A percentile compares a stretch with the other conserved stretches of the same genome.
Evolutionary conservation across 148 eudicot species (phyloP).

Genomic region (Nyssa sinensis): DNA sequence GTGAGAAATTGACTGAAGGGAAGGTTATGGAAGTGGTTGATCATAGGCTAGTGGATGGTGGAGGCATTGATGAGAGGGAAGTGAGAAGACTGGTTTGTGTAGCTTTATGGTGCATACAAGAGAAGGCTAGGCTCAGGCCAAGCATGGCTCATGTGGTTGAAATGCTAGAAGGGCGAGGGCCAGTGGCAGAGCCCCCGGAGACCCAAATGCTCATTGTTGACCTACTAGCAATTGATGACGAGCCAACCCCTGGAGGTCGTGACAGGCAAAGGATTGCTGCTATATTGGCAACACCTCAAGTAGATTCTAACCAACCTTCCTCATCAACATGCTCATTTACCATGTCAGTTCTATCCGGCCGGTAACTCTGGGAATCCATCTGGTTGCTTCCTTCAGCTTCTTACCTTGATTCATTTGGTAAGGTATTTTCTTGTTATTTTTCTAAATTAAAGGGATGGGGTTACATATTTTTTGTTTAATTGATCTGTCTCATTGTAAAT

Average conservation of each 20-base stretch:
- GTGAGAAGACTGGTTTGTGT: slow-evolving; percentile 53
- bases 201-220: slow-evolving; percentile 66
- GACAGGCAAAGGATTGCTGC: slow-evolving; percentile 30
- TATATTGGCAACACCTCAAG: slow-evolving; percentile 21
- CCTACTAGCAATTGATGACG: slow-evolving; percentile 34
- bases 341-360: slow-evolving; percentile 39
- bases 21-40: slow-evolving; percentile 69
- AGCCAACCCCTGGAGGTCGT: slow-evolving; percentile 15
- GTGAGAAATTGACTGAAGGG: slow-evolving; percentile 52
- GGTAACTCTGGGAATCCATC: slow-evolving; percentile 25
- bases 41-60: slow-evolving; percentile 42
- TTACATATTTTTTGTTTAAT: no score
- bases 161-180: slow-evolving; percentile 62
- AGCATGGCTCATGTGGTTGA: slow-evolving; percentile 73
- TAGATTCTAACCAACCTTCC: slow-evolving; percentile 11
- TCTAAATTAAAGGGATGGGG: no score
- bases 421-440: not conserved
- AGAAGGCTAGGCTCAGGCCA: slow-evolving; percentile 68
- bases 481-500: no score
- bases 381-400: not conserved
- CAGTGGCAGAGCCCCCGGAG: slow-evolving; percentile 64
- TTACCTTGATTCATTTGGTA: not conserved
- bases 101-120: slow-evolving; percentile 89
- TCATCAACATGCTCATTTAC: slow-evolving; percentile 21
- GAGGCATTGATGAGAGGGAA: slow-evolving; percentile 45